These are phyloP conservation scores for Fragilariopsis cylindrus DNA, from an alignment of 108 stramenopile species.

Conservation along the genomic window DNA sequence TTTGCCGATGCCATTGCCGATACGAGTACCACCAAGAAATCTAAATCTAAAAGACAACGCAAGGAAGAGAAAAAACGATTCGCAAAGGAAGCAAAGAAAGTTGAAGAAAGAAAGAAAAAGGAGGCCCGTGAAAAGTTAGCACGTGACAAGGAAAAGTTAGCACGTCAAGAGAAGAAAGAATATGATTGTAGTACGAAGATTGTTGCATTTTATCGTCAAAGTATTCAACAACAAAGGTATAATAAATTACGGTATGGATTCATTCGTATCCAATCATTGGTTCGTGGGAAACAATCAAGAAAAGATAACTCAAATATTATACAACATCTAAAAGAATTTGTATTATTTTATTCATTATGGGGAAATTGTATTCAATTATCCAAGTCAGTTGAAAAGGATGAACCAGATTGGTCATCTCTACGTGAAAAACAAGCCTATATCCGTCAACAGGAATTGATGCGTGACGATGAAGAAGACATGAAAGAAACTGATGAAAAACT, in stretches of 20 bases:
- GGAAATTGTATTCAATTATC: not conserved
- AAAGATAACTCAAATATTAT: too few relatives aligned
- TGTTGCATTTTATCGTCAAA: not conserved
- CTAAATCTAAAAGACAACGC: not conserved
- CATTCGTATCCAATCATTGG: not conserved
- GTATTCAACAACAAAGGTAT: not conserved
- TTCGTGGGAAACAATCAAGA: not conserved
- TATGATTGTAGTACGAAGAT: too few relatives aligned
- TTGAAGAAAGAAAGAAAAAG: not conserved
- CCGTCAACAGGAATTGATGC: not conserved
- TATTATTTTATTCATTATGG: not conserved
- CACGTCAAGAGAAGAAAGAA: not conserved
- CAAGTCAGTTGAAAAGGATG: not conserved
- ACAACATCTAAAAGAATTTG: not conserved
- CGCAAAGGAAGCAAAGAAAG: not conserved
- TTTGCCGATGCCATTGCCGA: not conserved
- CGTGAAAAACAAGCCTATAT: not conserved
- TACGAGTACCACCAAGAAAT: not conserved
- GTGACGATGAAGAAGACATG: not conserved
- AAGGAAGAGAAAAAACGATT: slow-evolving; percentile 3
- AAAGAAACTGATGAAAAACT: not conserved
- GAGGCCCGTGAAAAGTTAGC: not conserved
- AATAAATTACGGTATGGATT: not conserved
- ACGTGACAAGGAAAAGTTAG: not conserved
- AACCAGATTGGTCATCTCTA: slow-evolving; percentile 1